Conservation (phyloP, 257 asterid species). For the Haberlea rhodopensis region DNA sequence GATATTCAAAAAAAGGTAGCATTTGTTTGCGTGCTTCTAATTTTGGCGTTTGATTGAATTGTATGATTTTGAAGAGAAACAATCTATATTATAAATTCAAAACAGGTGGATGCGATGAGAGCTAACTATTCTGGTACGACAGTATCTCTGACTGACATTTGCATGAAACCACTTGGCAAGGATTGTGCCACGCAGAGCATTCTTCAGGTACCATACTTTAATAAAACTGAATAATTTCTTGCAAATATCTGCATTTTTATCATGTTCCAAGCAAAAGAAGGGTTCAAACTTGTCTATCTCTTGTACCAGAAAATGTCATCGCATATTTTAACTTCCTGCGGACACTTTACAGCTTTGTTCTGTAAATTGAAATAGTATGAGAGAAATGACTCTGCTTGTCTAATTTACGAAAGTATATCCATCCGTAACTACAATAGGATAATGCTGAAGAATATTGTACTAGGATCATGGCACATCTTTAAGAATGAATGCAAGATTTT, state of each 20-base stretch:
- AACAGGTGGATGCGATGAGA: constrained; percentile 84
- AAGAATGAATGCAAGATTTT: background rate
- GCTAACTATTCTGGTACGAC: constrained; percentile 78
- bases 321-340: background rate
- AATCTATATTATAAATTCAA: constrained; percentile 26
- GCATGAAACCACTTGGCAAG: constrained; percentile 97
- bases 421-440: background rate
- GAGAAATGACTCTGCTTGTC: background rate
- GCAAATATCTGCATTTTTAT: background rate
- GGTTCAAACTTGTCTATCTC: background rate
- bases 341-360: background rate
- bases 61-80: constrained; percentile 12
- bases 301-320: background rate
- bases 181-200: constrained; percentile 98
- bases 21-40: constrained; percentile 12
- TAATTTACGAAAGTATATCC: background rate
- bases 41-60: constrained; percentile 10
- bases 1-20: constrained; percentile 89
- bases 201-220: constrained; percentile 66
- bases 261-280: background rate
- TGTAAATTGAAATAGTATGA: background rate
- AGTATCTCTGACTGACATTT: constrained; percentile 87
- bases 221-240: background rate
- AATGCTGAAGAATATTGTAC: background rate
- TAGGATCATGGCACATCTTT: background rate